phyloP scores from a whole-genome alignment of 306 rosid species.

The Cicer pinnatifidum region DNA sequence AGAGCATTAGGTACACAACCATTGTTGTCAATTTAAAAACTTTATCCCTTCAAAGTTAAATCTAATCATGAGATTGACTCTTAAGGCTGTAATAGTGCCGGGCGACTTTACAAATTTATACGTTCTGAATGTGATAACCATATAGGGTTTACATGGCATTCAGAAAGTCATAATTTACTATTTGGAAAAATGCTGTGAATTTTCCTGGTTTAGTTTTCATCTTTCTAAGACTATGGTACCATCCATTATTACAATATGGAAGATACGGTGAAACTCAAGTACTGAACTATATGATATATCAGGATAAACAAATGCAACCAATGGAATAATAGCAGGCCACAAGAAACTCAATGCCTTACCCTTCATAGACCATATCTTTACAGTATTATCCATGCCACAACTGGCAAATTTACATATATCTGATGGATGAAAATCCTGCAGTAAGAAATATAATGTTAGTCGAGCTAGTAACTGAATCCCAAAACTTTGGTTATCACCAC shows the following conservation, averaged over 20 bases:
- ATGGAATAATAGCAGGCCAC: constrained; percentile 10
- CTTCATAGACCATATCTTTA: constrained; percentile 97
- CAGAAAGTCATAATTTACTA: neutral
- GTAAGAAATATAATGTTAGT: constrained; percentile 41
- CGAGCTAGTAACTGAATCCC: constrained; percentile 14
- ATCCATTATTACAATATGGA: constrained; percentile 22
- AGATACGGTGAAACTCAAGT: neutral
- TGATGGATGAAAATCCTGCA: constrained; percentile 90
- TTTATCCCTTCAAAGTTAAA: constrained; percentile 13
- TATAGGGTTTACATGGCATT: neutral
- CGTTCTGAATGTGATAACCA: constrained; percentile 1
- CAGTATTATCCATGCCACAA: constrained; percentile 98
- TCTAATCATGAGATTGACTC: constrained; percentile 15
- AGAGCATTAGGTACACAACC: constrained; percentile 1
- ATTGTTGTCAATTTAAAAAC: neutral
- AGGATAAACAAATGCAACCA: constrained; percentile 25
- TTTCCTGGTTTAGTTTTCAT: constrained; percentile 18
- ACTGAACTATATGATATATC: neutral
- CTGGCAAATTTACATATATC: constrained; percentile 83
- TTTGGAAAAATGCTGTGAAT: neutral
- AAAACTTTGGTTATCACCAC: constrained; percentile 28
- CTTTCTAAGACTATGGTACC: neutral
- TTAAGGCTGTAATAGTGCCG: neutral
- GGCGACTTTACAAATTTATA: neutral
- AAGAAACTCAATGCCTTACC: constrained; percentile 52